Evolutionary conservation across 352 stramenopile species (phyloP), one percentile per base, ranked within the genome.

Genomic region (Pythium aristosporum): DNA sequence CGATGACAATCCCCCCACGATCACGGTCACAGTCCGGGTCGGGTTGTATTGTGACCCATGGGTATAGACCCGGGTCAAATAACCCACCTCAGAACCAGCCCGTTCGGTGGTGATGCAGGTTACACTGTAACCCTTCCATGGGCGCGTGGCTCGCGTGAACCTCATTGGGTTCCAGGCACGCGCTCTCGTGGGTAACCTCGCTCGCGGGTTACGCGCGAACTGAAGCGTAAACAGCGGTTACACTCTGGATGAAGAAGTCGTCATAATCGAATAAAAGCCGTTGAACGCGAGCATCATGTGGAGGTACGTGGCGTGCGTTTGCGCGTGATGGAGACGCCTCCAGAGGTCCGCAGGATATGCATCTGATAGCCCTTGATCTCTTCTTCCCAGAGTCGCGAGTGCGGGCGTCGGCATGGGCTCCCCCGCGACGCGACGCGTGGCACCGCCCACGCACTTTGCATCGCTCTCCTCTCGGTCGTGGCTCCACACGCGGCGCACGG

Each of bases 381-480:
- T 36, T 47, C 16, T 52, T 5, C 5, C 3, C 34, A 70, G 63
- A 13, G 43, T 57, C 21, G 63, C 51, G 36, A 57, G 49, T 58
- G 63, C 51, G 7, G 57, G 63, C 51, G 63, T 65, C 56, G 63
- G 63, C 65, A 70, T 70, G 43, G 51, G 56, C 57, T 32, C 44
- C 42, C 44, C 60, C n/a, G 48, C 55, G 55, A 50, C 62, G 32
- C 62, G 54, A 5, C 44, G 53, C 16, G 25, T 36, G 20, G 11
- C 36, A 20, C 36, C 48, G 10, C 20, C n/a, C 5, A n/a, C 8
- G 21, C 39, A 21, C 41, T 62, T 51, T 25, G 10, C 39, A 39
- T 42, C 60, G 10, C 15, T 37, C 5, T 54, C 20, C 52, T 37
- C 50, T 8, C 59, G 34, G 60, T 34, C 32, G 37, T 49, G 43